Evolutionary conservation across 306 rosid species (phyloP), one percentile per base, ranked within the genome.

Genomic region (Rosa chinensis): DNA sequence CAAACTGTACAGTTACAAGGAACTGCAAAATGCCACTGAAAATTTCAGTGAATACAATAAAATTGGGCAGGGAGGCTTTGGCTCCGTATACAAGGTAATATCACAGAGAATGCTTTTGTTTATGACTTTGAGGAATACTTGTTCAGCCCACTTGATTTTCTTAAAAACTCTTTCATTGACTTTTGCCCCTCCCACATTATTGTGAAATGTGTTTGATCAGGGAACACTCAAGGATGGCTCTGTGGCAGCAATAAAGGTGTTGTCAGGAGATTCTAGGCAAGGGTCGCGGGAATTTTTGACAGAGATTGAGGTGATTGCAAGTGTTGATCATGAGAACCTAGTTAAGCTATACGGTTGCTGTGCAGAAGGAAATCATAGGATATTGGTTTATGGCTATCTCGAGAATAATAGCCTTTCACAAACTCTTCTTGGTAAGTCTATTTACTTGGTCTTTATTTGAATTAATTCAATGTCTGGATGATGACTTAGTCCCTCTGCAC

Each of bases 61-160:
- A 85, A 87, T 92, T 78, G 97, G 96, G 59, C 84, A 90, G 80
- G 97, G 97, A 66, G 97, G 97, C 78, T 94, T 94, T 83, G 98
- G 98, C 78, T 84, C 88, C 3, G 98, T 94, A 79, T 92, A 90
- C 87, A 92, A 92, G 98, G 98, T 93, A 74, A 80, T 70, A 47
- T 28, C 75, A 18, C 37, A 48, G 56, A 50, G 45, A 66, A 32
- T 17, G 40, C 18, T 76, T 39, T 45, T 63, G 61, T 62, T 52
- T 71, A 66, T 78, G 47, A 56, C 67, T 58, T 39, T 40, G 25
- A 28, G 35, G 66, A 79, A 67, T 56, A 77, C 66, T 49, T 35
- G 50, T 37, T 55, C 74, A 71, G 40, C 43, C 25, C 56, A 66
- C 45, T 77, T 70, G 49, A 69, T 72, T 64, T 61, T 55, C 61